Percentiles rank a stretch among this genome's conserved stretches.
phyloP scores from a whole-genome alignment of 768 basidiomycete genomes.

The Boletus sensibilis region DNA sequence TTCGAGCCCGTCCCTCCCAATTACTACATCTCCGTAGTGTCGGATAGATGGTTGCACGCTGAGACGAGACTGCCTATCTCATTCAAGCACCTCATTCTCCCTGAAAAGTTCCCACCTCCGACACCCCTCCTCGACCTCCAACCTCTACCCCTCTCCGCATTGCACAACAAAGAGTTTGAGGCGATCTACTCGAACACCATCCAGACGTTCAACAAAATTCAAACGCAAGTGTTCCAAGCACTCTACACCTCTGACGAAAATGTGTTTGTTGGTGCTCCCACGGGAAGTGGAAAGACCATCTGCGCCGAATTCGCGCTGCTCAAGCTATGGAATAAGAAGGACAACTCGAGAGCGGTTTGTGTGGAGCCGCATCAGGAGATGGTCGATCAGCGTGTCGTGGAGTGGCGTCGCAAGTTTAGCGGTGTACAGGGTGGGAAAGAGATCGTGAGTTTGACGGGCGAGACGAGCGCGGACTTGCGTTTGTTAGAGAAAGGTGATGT shows the following conservation, averaged over 20 bases:
- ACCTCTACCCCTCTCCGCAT: constrained; percentile 80
- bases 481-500: constrained; percentile 89
- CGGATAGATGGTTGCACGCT: constrained; percentile 93
- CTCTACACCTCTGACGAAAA: constrained; percentile 96
- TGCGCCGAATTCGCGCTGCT: constrained; percentile 96
- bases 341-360: constrained; percentile 84
- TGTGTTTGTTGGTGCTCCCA: constrained; percentile 94
- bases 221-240: constrained; percentile 98
- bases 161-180: constrained; percentile 94
- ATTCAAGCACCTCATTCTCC: constrained; percentile 97
- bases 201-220: constrained; percentile 95
- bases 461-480: constrained; percentile 88
- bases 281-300: constrained; percentile 96
- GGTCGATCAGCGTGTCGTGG: constrained; percentile 86
- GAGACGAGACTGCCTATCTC: constrained; percentile 94
- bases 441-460: constrained; percentile 91
- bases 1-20: constrained; percentile 97
- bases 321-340: constrained; percentile 88
- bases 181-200: constrained; percentile 78
- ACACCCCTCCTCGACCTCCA: constrained; percentile 94
- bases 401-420: constrained; percentile 87
- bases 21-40: constrained; percentile 94
- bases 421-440: constrained; percentile 88
- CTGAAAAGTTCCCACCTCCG: constrained; percentile 92
- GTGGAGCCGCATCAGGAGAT: constrained; percentile 97